Evolutionary conservation across 306 rosid genomes (phyloP), one percentile per base, ranked within the genome.

Genomic region (Pueraria montana): DNA sequence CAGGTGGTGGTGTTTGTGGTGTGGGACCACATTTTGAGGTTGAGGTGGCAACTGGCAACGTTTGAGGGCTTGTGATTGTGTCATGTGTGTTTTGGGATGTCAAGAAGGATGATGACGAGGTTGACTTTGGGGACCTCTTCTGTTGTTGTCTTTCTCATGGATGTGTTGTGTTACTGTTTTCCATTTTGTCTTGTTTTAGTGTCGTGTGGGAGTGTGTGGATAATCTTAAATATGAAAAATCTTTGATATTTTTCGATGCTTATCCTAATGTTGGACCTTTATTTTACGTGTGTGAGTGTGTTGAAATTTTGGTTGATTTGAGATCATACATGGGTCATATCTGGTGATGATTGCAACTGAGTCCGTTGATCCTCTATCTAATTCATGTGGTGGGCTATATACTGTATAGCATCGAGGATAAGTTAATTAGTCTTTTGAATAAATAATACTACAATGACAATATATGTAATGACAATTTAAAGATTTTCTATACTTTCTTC

Each of bases 31-130:
- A 32, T 11, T 21, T 64, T 6, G 48, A 2, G 53, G 7, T 17
- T 17, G 72, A 63, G 63, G 75, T 74, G 86, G 86, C 82, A 70
- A 56, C 27, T 74, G 86, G 86, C 82, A 70, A 56, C 27, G 9
- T 71, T 30, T 59, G 10, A 58, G 50, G 63, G 71, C 34, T 3
- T 11, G 27, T 32, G 79, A 56, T 59, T 58, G 40, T 75, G 71
- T 59, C 81, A 27, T 36, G 40, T 45, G 81, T n/a, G 11, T 27
- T 13, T 42, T 71, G 27, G 7, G 53, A 76, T 76, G 64, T 68
- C 24, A 68, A 74, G 69, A 40, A 76, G 42, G 80, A 58, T 43
- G 30, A 76, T 59, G 80, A 58, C 58, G 30, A 34, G 82, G 72
- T 77, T 83, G 86, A 83, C 82, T 69, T 45, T 53, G 20, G 45